These are phyloP conservation scores for Penicillium sp. DNA, from an alignment of 2,329 filamentous ascomycete species.

Conservation along the genomic window DNA sequence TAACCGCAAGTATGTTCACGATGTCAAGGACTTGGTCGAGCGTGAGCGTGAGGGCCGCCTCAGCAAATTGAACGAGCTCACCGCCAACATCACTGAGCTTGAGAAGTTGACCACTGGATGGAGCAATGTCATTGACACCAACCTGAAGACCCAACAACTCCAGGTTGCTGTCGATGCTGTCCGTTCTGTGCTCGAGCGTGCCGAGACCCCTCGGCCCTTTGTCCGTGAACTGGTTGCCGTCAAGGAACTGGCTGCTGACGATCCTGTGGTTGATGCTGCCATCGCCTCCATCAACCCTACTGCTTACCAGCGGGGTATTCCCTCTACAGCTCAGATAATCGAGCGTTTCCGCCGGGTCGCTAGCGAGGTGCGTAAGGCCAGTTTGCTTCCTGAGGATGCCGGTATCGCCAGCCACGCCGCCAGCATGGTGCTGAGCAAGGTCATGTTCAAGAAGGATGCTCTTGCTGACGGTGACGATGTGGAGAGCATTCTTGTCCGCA, in stretches of 20 bases:
- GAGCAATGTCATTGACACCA: constrained; percentile 86
- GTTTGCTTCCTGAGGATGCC: constrained; percentile 85
- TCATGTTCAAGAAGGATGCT: constrained; percentile 93
- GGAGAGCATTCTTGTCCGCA: constrained; percentile 85
- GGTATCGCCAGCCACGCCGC: constrained; percentile 93
- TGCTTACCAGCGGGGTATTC: constrained; percentile 89
- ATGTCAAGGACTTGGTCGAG: constrained; percentile 80
- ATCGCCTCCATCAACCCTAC: constrained; percentile 94
- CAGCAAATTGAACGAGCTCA: constrained; percentile 78
- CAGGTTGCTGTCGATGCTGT: constrained; percentile 95
- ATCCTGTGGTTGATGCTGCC: constrained; percentile 84
- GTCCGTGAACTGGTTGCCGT: constrained; percentile 88
- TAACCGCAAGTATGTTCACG: constrained; percentile 76
- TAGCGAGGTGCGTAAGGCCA: constrained; percentile 87
- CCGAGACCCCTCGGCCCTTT: constrained; percentile 75
- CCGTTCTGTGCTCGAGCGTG: constrained; percentile 73
- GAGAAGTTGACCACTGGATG: constrained; percentile 84
- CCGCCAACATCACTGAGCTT: constrained; percentile 72
- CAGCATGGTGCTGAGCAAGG: constrained; percentile 82
- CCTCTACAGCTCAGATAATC: constrained; percentile 78
- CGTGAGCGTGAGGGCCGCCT: constrained; percentile 82
- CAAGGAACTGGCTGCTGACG: constrained; percentile 82
- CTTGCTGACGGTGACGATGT: constrained; percentile 82
- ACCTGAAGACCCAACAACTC: constrained; percentile 91
- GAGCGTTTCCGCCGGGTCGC: constrained; percentile 95